A percentile compares a stretch with the other conserved stretches of the same genome.
phyloP scores from a whole-genome alignment of 106 monocot species.

The Narthecium ossifragum region DNA sequence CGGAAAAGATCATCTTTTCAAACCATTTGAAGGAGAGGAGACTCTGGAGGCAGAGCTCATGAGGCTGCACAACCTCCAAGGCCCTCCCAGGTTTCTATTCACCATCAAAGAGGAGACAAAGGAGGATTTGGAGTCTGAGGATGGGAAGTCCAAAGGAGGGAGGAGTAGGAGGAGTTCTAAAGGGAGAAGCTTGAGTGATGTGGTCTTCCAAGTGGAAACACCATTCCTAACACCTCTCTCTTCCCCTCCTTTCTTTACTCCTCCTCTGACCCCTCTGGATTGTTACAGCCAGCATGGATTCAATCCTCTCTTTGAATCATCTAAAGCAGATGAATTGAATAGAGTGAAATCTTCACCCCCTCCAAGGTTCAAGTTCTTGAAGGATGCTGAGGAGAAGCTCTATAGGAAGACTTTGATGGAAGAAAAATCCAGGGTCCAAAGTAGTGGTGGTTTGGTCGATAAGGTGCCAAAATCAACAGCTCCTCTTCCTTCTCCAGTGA shows the following conservation, averaged over 20 bases:
- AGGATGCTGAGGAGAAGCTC: slow-evolving; percentile 92
- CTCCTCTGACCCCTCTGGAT: slow-evolving; percentile 27
- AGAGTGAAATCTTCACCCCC: slow-evolving; percentile 45
- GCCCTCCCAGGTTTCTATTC: slow-evolving; percentile 78
- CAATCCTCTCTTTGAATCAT: slow-evolving; percentile 64
- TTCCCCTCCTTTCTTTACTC: slow-evolving; percentile 60
- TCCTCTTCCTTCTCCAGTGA: not conserved
- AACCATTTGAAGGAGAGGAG: slow-evolving; percentile 35
- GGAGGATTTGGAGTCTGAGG: slow-evolving; percentile 79
- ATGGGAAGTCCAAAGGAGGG: slow-evolving; percentile 37
- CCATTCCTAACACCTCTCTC: slow-evolving; percentile 66
- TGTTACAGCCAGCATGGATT: slow-evolving; percentile 32
- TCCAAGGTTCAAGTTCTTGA: slow-evolving; percentile 88
- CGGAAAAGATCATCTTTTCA: slow-evolving; percentile 22
- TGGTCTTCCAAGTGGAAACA: slow-evolving; percentile 37
- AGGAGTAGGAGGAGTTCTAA: slow-evolving; percentile 55
- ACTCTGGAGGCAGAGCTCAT: slow-evolving; percentile 75
- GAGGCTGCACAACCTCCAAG: slow-evolving; percentile 63
- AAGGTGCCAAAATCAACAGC: not conserved
- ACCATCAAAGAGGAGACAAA: slow-evolving; percentile 96
- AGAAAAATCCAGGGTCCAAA: slow-evolving; percentile 39
- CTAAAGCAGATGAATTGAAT: slow-evolving; percentile 9
- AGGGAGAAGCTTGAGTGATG: slow-evolving; percentile 64
- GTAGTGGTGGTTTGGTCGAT: not conserved
- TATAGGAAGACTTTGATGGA: slow-evolving; percentile 58